A percentile compares a stretch with the other conserved stretches of the same genome.
Conservation (phyloP, 768 basidiomycete genomes). For the Omphalotus guepiniiformis region DNA sequence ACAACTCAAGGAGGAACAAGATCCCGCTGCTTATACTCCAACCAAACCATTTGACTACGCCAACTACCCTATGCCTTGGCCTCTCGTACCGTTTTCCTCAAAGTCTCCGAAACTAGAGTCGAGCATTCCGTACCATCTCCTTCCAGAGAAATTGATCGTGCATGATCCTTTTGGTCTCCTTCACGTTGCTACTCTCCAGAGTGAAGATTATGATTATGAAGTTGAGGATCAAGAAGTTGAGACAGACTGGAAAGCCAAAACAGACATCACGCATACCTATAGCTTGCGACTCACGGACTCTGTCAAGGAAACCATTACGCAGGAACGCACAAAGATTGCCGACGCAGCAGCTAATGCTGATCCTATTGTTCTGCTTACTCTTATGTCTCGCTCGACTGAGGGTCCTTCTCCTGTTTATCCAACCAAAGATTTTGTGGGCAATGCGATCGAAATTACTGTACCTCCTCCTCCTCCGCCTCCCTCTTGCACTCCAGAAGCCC, state of each 20-base stretch:
- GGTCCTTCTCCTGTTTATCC: conserved; percentile 24
- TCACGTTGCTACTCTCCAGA: neutral
- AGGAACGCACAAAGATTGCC: neutral
- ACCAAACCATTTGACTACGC: conserved; percentile 27
- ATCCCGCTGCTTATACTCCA: neutral
- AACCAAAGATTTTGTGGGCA: conserved; percentile 15
- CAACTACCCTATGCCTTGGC: conserved; percentile 38
- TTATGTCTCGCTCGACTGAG: conserved; percentile 10
- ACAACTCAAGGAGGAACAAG: conserved; percentile 11
- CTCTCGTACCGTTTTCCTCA: conserved; percentile 31
- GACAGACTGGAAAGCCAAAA: conserved; percentile 26
- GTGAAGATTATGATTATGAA: neutral
- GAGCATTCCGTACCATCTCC: conserved; percentile 27
- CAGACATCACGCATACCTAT: conserved; percentile 29
- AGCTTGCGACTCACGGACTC: conserved; percentile 16
- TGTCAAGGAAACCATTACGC: conserved; percentile 4
- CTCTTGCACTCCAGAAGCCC: conserved; percentile 30
- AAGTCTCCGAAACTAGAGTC: conserved; percentile 24
- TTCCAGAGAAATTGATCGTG: conserved; percentile 37
- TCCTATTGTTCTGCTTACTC: neutral
- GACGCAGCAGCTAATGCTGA: neutral
- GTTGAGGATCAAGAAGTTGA: too few species aligned
- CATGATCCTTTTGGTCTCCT: conserved; percentile 40
- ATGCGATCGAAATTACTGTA: conserved; percentile 12
- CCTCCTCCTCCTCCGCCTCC: conserved; percentile 16